Evolutionary conservation across 768 basidiomycete species (phyloP), one percentile per base, ranked within the genome.

Genomic region (Mycena kentingensis): DNA sequence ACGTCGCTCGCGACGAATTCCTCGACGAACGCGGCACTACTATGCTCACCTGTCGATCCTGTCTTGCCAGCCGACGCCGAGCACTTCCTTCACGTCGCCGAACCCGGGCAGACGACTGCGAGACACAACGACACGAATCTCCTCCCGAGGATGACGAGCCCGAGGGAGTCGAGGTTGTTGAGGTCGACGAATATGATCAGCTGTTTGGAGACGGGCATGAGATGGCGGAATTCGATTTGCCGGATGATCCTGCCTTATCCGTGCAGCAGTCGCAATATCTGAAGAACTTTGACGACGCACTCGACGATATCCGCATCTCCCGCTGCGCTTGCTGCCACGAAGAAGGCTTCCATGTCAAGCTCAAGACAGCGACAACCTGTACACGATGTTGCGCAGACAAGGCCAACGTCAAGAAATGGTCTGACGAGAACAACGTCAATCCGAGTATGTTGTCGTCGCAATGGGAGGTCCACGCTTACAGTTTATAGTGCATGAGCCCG

Each of bases 331-430:
- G 37, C 36, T 52, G 51, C 18, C 45, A 45, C 4, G 51, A 52
- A 16, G 51, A 52, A 39, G 51, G 51, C 7, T 52, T 52, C 18
- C 12, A 52, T 10, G 26, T 52, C 22, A 52, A 52, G 19, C 2
- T 46, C 19, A 52, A 26, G 8, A 7, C 26, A 7, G 7, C 19
- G 12, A 25, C 12, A 4, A 16, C 26, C 6, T 52, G 51, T 38
- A 18, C 45, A 3, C 37, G 37, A n/a, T 52, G 45, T 18, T 15
- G 3, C 1, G 36, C n/a, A 1, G 51, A 52, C 24, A 39, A 2
- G 2, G 5, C 25, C 2, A 31, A 52, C 18, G 13, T 24, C 2
- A 35, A n/a, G 13, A 13, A 2, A 12, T 52, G 51, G 51, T 52
- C 51, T 2, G 37, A 52, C 21, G 37, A 39, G 21, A 52, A 52